Evolutionary conservation across 345 rosid genomes (phyloP).

Genomic region (Citrus mangshanensis): DNA sequence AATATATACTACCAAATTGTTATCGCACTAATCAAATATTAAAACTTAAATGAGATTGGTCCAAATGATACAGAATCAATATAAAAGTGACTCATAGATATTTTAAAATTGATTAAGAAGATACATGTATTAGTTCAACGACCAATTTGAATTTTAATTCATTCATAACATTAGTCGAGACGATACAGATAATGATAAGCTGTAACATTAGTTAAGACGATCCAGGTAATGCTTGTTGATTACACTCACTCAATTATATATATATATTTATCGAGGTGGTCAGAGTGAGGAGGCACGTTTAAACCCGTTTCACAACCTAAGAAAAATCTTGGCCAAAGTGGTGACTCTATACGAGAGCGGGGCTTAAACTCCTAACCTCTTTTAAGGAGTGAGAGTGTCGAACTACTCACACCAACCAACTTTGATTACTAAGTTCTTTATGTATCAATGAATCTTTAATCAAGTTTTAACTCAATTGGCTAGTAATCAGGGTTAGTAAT

Average conservation of each 20-base stretch:
- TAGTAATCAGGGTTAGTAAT: background rate
- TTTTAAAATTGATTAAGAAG: background rate
- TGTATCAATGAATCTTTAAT: too few species aligned
- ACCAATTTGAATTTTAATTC: background rate
- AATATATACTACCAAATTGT: too few species aligned
- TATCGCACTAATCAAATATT: background rate
- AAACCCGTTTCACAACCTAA: accelerated
- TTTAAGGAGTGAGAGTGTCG: accelerated
- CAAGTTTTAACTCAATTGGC: background rate
- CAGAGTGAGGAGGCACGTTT: accelerated
- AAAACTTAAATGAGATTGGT: background rate
- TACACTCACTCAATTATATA: too few species aligned
- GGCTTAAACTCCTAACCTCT: accelerated
- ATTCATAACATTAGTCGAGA: background rate
- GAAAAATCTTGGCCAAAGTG: accelerated
- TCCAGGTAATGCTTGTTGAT: too few species aligned
- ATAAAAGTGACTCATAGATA: background rate
- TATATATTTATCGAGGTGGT: too few species aligned
- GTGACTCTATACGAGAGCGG: accelerated
- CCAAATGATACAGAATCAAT: background rate
- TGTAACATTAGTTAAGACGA: background rate
- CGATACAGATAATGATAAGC: background rate
- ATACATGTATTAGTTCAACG: background rate
- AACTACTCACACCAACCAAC: too few species aligned
- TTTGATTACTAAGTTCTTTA: too few species aligned